Evolutionary conservation across 345 rosid genomes (phyloP).

Genomic region (Linum trigynum): DNA sequence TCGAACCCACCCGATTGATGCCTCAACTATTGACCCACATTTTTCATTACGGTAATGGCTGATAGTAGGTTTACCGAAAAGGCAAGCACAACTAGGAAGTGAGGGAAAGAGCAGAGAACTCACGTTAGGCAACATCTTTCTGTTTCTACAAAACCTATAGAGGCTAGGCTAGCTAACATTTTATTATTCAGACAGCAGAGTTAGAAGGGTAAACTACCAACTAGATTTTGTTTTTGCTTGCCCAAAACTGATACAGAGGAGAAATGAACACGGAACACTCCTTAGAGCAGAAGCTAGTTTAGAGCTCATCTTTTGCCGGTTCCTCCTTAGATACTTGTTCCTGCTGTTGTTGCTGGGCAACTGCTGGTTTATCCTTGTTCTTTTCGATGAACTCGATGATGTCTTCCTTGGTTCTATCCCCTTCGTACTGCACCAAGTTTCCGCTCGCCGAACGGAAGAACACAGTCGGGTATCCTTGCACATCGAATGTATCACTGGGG

Average conservation of each 20-base stretch:
- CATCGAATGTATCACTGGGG: slow-evolving; percentile 52
- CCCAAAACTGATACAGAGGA: not conserved
- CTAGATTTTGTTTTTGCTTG: not conserved
- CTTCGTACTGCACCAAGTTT: slow-evolving; percentile 49
- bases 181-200: no score
- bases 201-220: not conserved
- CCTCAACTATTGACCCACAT: no score
- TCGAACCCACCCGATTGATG: no score
- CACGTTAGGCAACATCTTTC: not conserved
- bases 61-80: no score
- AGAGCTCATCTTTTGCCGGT: slow-evolving; percentile 55
- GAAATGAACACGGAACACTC: no score
- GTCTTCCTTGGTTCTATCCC: slow-evolving; percentile 71
- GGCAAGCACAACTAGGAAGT: no score
- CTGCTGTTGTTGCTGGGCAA: not conserved
- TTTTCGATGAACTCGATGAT: slow-evolving; percentile 74
- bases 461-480: slow-evolving; percentile 76
- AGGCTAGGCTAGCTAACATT: not conserved
- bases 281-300: slow-evolving; percentile 11
- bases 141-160: not conserved
- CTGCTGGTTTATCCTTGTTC: slow-evolving; percentile 43
- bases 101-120: not conserved
- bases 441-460: slow-evolving; percentile 74
- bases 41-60: no score
- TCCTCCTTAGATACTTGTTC: slow-evolving; percentile 22